Conservation (phyloP, 768 basidiomycete species). For the Suillus americanus region DNA sequence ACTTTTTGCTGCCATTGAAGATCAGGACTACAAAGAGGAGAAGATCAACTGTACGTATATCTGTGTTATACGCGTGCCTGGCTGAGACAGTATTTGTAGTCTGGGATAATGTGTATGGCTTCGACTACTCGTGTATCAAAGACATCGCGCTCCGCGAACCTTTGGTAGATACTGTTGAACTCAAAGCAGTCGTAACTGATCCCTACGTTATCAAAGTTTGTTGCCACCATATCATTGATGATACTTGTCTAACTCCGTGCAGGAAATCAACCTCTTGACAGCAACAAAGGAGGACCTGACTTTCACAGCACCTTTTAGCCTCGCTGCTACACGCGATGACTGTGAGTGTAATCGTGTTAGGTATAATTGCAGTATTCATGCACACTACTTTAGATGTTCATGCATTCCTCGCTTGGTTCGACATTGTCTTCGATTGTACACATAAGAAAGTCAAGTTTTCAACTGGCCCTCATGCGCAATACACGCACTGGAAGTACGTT, state of each 20-base stretch:
- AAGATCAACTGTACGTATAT: slow-evolving; percentile 88
- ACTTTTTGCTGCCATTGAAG: slow-evolving; percentile 96
- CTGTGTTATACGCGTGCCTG: not conserved
- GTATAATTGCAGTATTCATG: slow-evolving; percentile 5
- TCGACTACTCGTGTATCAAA: slow-evolving; percentile 99
- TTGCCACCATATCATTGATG: not conserved
- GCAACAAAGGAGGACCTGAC: slow-evolving; percentile 94
- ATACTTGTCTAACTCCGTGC: slow-evolving; percentile 8
- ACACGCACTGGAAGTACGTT: slow-evolving; percentile 94
- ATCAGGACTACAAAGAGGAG: slow-evolving; percentile 99
- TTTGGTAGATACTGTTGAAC: slow-evolving; percentile 97
- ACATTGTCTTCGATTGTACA: slow-evolving; percentile 91
- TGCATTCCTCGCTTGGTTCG: slow-evolving; percentile 99
- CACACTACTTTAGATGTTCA: slow-evolving; percentile 67
- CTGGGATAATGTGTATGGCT: slow-evolving; percentile 99
- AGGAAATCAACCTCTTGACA: slow-evolving; percentile 89
- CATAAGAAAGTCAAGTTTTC: slow-evolving; percentile 96
- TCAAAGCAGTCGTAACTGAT: slow-evolving; percentile 92
- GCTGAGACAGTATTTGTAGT: slow-evolving; percentile 46
- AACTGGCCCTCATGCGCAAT: slow-evolving; percentile 96
- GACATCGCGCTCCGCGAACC: slow-evolving; percentile 96
- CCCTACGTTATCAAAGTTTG: slow-evolving; percentile 85
- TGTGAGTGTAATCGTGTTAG: slow-evolving; percentile 52
- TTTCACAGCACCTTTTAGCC: slow-evolving; percentile 77
- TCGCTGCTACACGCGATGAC: slow-evolving; percentile 85